Evolutionary conservation across 164 flowering plant genomes (phyloP), one percentile per base, ranked within the genome.

Genomic region (Hamamelis virginiana): DNA sequence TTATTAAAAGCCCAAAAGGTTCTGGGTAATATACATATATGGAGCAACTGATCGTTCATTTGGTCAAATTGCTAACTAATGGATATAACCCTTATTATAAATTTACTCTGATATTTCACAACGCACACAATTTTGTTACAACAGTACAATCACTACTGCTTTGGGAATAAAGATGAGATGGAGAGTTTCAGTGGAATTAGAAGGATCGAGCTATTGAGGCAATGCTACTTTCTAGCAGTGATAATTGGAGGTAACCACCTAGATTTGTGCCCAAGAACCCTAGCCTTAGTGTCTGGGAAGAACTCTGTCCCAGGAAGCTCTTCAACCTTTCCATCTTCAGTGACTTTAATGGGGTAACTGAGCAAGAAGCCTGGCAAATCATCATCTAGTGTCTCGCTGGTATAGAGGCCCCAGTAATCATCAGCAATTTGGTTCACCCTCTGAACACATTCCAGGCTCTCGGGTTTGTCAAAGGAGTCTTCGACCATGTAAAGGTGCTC

Each of bases 211-310:
- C n/a, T n/a, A n/a, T n/a, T n/a, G n/a, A 33, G 41, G 41, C 38
- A 57, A 1, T 16, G 25, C 11, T 1, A n/a, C n/a, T 16, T 43
- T 33, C 76, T 89, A 41, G 90, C 88, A 18, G 95, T 87, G 67
- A 89, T 89, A 56, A 89, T 82, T 1, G 92, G 82, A 75, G 92
- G 92, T 69, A 83, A 76, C 41, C 59, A 70, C 14, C 78, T 85
- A 51, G 87, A 75, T 72, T 69, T 81, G 46, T 84, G 22, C 9
- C 97, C 97, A 13, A 90, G 85, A 56, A 91, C 77, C 4, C 70
- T 75, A 52, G 97, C 97, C 65, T 84, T 87, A n/a, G 95, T 89
- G 74, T 91, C 95, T 0, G 97, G 97, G 65, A 91, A 91, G 71
- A 73, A 72, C 72, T 81, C 80, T 0, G 47, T 58, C 23, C 86